These are phyloP conservation scores for Tolypocladium nubicola DNA, from an alignment of 2,329 filamentous ascomycete genomes.

Conservation along the genomic window DNA sequence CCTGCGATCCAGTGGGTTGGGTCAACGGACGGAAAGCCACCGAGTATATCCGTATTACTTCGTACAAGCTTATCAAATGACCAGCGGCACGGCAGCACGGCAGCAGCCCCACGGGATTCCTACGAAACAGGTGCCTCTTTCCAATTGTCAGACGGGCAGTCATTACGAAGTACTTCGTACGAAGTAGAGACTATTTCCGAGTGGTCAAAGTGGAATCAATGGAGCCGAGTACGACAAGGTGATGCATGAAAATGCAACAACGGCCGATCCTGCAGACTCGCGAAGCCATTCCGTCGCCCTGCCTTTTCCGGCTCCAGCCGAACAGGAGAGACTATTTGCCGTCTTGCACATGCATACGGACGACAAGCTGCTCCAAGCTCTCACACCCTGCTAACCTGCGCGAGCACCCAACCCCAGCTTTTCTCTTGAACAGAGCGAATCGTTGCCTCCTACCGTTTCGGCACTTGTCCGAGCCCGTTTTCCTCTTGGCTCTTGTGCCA, in stretches of 20 bases:
- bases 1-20: not conserved
- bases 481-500: not conserved
- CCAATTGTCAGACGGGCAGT: not conserved
- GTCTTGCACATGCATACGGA: not conserved
- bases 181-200: not conserved
- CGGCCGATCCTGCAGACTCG: not conserved
- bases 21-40: not conserved
- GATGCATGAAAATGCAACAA: not conserved
- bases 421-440: not conserved
- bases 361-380: no score
- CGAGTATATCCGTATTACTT: no score
- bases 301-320: not conserved
- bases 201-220: not conserved
- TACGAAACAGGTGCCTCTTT: not conserved
- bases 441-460: not conserved
- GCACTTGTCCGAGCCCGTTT: not conserved
- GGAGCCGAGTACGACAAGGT: not conserved
- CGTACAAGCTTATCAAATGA: not conserved
- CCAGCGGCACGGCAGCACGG: not conserved
- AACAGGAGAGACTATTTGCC: not conserved
- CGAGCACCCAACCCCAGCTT: not conserved
- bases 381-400: no score
- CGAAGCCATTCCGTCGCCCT: not conserved
- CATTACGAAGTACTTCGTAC: not conserved
- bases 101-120: not conserved